A percentile compares a stretch with the other conserved stretches of the same genome.
These are phyloP conservation scores for Talinum fruticosum DNA, from an alignment of 148 eudicot genomes.

Conservation along the genomic window DNA sequence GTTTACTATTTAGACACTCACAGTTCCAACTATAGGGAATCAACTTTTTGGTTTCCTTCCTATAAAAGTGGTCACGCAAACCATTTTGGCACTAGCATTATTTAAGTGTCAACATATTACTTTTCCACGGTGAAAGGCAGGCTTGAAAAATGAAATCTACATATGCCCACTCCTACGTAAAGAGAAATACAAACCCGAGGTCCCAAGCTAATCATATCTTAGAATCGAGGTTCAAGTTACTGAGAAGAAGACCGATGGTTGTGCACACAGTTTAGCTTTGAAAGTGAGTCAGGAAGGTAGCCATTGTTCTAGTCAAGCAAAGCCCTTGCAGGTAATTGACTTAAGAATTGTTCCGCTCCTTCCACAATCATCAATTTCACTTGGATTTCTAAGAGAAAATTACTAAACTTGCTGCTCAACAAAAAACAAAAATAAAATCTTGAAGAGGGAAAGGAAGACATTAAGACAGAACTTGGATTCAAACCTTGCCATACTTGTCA, in stretches of 20 bases:
- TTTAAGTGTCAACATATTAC: not conserved
- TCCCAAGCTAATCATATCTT: too few species aligned
- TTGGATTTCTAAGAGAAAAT: not conserved
- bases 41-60: not conserved
- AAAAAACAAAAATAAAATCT: not conserved
- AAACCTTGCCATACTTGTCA: conserved; percentile 95
- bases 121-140: too few species aligned
- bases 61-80: not conserved
- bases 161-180: too few species aligned
- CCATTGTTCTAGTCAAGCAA: too few species aligned
- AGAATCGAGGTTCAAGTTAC: too few species aligned
- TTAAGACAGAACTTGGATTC: not conserved
- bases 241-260: too few species aligned
- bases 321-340: not conserved
- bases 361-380: not conserved
- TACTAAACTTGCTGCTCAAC: not conserved
- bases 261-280: too few species aligned
- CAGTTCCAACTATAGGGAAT: not conserved
- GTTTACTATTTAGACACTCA: not conserved
- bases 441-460: not conserved
- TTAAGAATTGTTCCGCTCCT: not conserved
- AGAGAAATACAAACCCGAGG: too few species aligned
- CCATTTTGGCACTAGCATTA: not conserved
- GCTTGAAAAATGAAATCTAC: too few species aligned
- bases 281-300: too few species aligned